Evolutionary conservation across 2,329 filamentous ascomycete species (phyloP).

Genomic region (Colletotrichum sp.): DNA sequence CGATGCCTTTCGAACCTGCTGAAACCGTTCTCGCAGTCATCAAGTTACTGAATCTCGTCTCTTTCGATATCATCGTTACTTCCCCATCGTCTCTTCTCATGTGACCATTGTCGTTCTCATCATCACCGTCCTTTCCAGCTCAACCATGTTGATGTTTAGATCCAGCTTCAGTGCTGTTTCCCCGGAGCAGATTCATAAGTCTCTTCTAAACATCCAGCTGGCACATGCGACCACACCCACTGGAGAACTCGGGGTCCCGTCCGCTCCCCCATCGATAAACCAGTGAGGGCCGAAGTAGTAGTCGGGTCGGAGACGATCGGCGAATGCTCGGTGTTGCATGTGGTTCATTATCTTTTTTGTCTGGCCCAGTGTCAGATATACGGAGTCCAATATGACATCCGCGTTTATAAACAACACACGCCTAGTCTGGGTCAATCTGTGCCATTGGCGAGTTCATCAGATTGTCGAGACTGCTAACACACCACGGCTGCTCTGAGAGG

Average conservation of each 20-base stretch:
- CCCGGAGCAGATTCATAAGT: neutral
- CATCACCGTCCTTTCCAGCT: neutral
- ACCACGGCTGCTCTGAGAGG: accelerated
- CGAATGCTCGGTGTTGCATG: neutral
- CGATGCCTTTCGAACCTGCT: too few relatives aligned
- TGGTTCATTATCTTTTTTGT: neutral
- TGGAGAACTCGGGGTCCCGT: neutral
- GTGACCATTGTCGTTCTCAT: neutral
- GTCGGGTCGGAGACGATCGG: neutral
- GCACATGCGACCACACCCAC: neutral
- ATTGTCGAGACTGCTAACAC: neutral
- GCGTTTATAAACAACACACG: neutral
- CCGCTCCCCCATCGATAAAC: neutral
- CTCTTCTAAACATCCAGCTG: neutral
- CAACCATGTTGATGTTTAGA: neutral
- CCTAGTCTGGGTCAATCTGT: neutral
- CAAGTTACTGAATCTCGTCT: too few relatives aligned
- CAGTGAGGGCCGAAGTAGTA: neutral
- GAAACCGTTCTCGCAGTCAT: too few relatives aligned
- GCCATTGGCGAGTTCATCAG: neutral
- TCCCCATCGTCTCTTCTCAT: neutral
- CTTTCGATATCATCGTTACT: too few relatives aligned
- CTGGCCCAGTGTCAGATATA: neutral
- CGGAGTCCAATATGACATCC: neutral
- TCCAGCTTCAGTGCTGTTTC: neutral